Evolutionary conservation across 257 asterid species (phyloP).

Genomic region (Leptodermis oblonga): DNA sequence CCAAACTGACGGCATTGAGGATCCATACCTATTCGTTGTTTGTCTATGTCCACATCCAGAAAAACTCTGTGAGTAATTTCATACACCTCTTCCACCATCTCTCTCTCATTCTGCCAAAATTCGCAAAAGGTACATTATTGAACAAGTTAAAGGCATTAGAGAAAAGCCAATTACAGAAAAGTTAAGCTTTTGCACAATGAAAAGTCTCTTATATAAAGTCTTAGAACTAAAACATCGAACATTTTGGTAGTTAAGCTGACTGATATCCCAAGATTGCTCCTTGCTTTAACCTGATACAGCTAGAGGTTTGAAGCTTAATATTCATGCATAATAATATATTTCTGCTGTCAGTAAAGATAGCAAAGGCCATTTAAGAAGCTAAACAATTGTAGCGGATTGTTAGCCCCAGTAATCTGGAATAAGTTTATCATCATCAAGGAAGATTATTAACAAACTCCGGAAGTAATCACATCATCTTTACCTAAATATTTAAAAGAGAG

Average conservation of each 20-base stretch:
- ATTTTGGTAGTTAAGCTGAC: not conserved
- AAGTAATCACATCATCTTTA: not conserved
- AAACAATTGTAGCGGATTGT: not conserved
- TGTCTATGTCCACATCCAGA: conserved; percentile 95
- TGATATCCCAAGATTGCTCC: not conserved
- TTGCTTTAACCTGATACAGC: not conserved
- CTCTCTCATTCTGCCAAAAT: conserved; percentile 56
- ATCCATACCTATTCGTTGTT: conserved; percentile 65
- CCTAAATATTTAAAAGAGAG: not conserved
- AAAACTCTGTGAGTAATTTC: conserved; percentile 84
- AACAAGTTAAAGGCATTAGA: not conserved
- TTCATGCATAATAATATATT: not conserved
- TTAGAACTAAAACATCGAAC: not conserved
- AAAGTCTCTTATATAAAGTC: not conserved
- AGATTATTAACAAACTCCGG: not conserved
- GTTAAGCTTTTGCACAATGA: not conserved
- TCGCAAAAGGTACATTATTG: conserved; percentile 5
- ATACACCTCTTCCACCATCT: conserved; percentile 51
- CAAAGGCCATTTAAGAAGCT: not conserved
- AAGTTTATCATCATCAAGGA: not conserved
- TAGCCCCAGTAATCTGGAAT: not conserved
- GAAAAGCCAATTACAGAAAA: not conserved
- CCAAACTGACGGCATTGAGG: not conserved
- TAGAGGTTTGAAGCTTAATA: not conserved
- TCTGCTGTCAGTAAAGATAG: not conserved